phyloP scores from a whole-genome alignment of 371 early-diverging fungal genomes.

The Apophysomyces elegans region DNA sequence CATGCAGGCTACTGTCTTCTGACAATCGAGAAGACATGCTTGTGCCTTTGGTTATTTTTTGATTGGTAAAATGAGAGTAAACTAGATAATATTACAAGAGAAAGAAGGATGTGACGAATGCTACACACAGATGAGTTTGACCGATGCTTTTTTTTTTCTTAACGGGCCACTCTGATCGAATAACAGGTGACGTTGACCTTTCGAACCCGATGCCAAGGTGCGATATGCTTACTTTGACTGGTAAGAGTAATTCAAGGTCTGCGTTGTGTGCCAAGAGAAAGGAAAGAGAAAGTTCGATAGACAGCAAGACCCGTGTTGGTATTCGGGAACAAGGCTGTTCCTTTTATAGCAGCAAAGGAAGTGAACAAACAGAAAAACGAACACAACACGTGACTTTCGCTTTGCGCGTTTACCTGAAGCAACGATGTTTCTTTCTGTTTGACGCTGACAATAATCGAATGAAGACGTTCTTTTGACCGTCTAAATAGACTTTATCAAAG shows the following conservation, averaged over 20 bases:
- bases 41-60: neutral
- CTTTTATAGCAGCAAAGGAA: neutral
- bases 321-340: conserved; percentile 5
- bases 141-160: neutral
- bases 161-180: neutral
- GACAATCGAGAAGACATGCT: conserved; percentile 6
- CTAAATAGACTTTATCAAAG: too few species aligned
- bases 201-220: neutral
- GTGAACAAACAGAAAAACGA: neutral
- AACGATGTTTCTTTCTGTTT: too few species aligned
- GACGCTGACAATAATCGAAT: too few species aligned
- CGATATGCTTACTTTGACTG: neutral
- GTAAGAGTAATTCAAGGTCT: neutral
- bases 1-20: conserved; percentile 4
- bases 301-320: neutral
- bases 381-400: neutral
- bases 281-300: neutral
- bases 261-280: neutral
- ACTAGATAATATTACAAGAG: too few species aligned
- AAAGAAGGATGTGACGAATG: neutral
- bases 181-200: conserved; percentile 1
- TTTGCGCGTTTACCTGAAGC: neutral
- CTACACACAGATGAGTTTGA: neutral
- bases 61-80: neutral
- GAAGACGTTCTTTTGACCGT: too few species aligned